Evolutionary conservation across 768 basidiomycete species (phyloP).

Genomic region (Boletus pseudopeckii): DNA sequence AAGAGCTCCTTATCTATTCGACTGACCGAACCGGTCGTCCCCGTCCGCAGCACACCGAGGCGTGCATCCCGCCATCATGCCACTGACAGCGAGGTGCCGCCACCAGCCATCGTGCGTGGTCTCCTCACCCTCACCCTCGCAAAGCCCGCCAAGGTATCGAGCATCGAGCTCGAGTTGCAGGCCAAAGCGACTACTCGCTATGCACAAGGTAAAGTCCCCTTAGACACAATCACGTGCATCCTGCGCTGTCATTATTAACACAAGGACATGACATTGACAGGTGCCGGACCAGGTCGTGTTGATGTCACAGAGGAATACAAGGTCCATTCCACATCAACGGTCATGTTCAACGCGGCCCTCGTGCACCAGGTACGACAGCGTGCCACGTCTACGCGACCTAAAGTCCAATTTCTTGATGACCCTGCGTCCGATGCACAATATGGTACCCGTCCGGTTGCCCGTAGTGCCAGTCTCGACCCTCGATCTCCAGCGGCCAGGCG

Average conservation of each 20-base stretch:
- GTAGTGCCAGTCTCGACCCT: constrained; percentile 13
- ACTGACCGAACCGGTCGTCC: constrained; percentile 72
- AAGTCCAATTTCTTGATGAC: constrained; percentile 11
- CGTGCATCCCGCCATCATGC: constrained; percentile 21
- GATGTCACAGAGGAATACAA: constrained; percentile 78
- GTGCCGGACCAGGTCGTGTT: constrained; percentile 66
- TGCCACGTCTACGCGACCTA: constrained; percentile 15
- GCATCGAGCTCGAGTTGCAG: constrained; percentile 76
- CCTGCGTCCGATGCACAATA: neutral
- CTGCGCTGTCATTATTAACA: neutral
- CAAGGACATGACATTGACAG: constrained; percentile 20
- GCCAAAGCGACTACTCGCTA: constrained; percentile 72
- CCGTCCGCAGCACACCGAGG: constrained; percentile 49
- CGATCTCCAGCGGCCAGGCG: constrained; percentile 4
- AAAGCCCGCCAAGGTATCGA: constrained; percentile 83
- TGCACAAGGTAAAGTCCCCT: constrained; percentile 69
- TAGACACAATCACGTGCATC: neutral
- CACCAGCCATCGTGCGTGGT: constrained; percentile 64
- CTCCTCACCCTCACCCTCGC: constrained; percentile 58
- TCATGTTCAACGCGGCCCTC: constrained; percentile 67
- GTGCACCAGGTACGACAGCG: constrained; percentile 25
- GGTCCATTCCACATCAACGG: constrained; percentile 65
- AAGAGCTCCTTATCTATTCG: constrained; percentile 52
- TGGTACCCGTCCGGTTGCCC: neutral
- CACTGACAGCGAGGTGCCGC: constrained; percentile 34